Evolutionary conservation across 495 filamentous ascomycete species (phyloP).

Genomic region (Aspergillus bridgeri): DNA sequence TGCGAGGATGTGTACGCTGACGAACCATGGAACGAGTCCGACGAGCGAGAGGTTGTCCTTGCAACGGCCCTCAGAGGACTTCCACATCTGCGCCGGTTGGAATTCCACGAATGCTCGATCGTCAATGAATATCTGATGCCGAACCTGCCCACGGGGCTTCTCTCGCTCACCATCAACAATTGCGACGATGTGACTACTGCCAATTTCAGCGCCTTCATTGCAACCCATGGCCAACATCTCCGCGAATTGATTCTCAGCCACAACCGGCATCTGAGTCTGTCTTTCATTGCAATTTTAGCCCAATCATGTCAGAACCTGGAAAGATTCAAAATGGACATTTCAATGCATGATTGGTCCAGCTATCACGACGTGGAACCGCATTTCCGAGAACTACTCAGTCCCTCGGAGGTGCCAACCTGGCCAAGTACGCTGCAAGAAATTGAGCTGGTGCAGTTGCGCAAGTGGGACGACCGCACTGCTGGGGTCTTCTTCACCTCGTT

Average conservation of each 20-base stretch:
- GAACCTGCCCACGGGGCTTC: constrained; percentile 59
- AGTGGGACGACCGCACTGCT: constrained; percentile 61
- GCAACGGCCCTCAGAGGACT: constrained; percentile 56
- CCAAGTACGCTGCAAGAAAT: constrained; percentile 63
- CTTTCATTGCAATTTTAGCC: constrained; percentile 61
- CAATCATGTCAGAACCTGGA: constrained; percentile 63
- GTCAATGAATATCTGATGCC: constrained; percentile 57
- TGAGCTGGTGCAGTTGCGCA: constrained; percentile 69
- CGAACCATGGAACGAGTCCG: constrained; percentile 8
- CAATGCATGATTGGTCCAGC: constrained; percentile 56
- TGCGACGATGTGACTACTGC: constrained; percentile 64
- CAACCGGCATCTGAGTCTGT: constrained; percentile 70
- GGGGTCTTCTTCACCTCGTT: constrained; percentile 75
- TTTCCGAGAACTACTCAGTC: constrained; percentile 59
- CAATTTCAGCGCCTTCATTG: constrained; percentile 57
- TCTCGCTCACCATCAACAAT: constrained; percentile 66
- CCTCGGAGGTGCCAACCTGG: constrained; percentile 68
- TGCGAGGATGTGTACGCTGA: constrained; percentile 29
- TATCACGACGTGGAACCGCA: constrained; percentile 68
- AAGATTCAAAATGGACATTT: constrained; percentile 67
- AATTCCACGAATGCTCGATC: constrained; percentile 65
- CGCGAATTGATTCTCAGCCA: constrained; percentile 65
- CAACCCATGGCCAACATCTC: constrained; percentile 58
- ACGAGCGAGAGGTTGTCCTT: constrained; percentile 45
- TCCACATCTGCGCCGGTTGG: constrained; percentile 57